Evolutionary conservation across 495 filamentous ascomycete genomes (phyloP).

Genomic region (Pseudoneurospora amorphoporcata): DNA sequence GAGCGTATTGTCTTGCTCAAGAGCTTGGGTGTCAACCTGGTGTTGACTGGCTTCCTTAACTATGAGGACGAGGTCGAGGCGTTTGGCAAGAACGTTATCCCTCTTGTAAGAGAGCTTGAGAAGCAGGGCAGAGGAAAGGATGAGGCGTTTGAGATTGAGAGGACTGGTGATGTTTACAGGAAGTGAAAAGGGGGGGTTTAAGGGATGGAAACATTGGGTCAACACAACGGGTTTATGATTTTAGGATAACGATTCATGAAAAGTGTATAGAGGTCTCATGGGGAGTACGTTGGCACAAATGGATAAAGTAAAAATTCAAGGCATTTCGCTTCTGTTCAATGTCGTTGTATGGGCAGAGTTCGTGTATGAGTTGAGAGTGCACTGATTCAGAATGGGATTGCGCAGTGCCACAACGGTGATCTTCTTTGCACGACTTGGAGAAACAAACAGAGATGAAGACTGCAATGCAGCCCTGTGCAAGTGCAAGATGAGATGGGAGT

Average conservation of each 20-base stretch:
- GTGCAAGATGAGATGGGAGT: not conserved
- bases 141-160: slow-evolving; percentile 28
- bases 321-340: not conserved
- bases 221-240: not conserved
- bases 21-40: slow-evolving; percentile 32
- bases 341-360: not conserved
- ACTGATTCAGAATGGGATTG: not conserved
- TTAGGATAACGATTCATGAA: not conserved
- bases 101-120: slow-evolving; percentile 34
- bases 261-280: not conserved
- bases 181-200: not conserved
- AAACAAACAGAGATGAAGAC: not conserved
- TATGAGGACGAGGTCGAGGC: slow-evolving; percentile 39
- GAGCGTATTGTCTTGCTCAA: slow-evolving; percentile 38
- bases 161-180: slow-evolving; percentile 32
- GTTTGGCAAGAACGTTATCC: slow-evolving; percentile 34
- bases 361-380: not conserved
- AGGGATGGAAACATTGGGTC: not conserved
- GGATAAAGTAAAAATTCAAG: not conserved
- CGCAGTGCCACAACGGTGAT: not conserved
- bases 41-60: slow-evolving; percentile 35
- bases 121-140: slow-evolving; percentile 34
- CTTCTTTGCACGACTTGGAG: not conserved
- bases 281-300: not conserved
- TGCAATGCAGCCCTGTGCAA: not conserved